phyloP scores from a whole-genome alignment of 495 filamentous ascomycete genomes.

The Venustampulla echinocandica region DNA sequence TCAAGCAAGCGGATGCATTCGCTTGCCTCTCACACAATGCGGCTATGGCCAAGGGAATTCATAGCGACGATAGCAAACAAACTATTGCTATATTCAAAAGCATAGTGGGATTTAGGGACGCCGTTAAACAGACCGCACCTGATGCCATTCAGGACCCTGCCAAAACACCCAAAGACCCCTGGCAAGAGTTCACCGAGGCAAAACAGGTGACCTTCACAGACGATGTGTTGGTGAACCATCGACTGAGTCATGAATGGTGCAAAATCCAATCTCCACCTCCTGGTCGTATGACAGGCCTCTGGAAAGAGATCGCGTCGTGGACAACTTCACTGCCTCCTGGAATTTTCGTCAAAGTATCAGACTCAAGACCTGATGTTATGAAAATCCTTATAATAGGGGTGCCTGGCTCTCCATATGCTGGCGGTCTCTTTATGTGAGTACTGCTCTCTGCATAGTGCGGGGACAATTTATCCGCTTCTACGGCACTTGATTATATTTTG shows the following conservation, averaged over 20 bases:
- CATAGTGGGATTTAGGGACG: slow-evolving; percentile 12
- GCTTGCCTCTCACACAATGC: slow-evolving; percentile 1
- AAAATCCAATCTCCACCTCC: neutral
- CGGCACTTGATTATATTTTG: neutral
- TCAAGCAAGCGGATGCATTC: slow-evolving; percentile 12
- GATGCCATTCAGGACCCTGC: neutral
- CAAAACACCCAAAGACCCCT: neutral
- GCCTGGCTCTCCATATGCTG: slow-evolving; percentile 46
- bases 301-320: slow-evolving; percentile 43
- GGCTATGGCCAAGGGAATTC: neutral
- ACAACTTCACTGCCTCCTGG: slow-evolving; percentile 45
- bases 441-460: too few species aligned
- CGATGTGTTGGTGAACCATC: slow-evolving; percentile 14
- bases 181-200: slow-evolving; percentile 9
- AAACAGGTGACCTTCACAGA: slow-evolving; percentile 17
- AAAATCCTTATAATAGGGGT: slow-evolving; percentile 52
- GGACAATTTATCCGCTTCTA: too few species aligned
- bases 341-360: slow-evolving; percentile 48
- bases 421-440: slow-evolving; percentile 48
- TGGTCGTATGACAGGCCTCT: slow-evolving; percentile 40
- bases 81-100: slow-evolving; percentile 6
- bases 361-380: slow-evolving; percentile 45
- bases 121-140: neutral
- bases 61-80: neutral
- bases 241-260: neutral